Evolutionary conservation across 768 basidiomycete genomes (phyloP).

Genomic region (Russula sp.): DNA sequence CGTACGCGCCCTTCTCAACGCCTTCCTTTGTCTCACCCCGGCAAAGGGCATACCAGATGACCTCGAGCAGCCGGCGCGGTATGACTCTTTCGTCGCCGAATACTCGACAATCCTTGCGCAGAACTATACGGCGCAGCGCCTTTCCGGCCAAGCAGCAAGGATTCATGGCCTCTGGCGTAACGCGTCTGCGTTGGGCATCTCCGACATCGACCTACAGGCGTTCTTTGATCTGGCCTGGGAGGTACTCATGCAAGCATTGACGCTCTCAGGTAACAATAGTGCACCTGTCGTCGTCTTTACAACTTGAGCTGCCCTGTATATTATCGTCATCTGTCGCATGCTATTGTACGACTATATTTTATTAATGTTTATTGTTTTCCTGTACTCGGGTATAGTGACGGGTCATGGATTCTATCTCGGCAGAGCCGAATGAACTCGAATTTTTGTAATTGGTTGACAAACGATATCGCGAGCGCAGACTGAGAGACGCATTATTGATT

Average conservation of each 20-base stretch:
- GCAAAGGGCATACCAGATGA: constrained; percentile 18
- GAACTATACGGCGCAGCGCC: constrained; percentile 25
- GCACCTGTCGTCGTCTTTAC: background rate
- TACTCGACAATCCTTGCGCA: constrained; percentile 24
- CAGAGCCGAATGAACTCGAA: background rate
- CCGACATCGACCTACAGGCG: constrained; percentile 40
- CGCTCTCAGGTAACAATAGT: constrained; percentile 14
- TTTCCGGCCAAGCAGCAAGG: constrained; percentile 31
- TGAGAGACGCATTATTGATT: background rate
- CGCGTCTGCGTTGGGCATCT: constrained; percentile 42
- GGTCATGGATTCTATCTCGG: constrained; percentile 4
- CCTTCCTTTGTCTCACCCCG: constrained; percentile 32
- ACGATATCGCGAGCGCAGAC: background rate
- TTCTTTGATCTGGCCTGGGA: constrained; percentile 46
- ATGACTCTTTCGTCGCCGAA: constrained; percentile 11
- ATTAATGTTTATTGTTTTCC: constrained; percentile 14
- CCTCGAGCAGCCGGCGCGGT: constrained; percentile 6
- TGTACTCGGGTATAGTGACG: constrained; percentile 2
- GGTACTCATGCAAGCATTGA: constrained; percentile 37
- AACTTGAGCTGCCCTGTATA: background rate
- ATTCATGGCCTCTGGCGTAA: constrained; percentile 48
- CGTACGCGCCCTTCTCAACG: constrained; percentile 40
- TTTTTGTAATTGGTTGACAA: background rate
- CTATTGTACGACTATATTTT: background rate
- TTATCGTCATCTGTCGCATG: background rate